phyloP scores from a whole-genome alignment of 306 rosid species.

The Lablab purpureus region DNA sequence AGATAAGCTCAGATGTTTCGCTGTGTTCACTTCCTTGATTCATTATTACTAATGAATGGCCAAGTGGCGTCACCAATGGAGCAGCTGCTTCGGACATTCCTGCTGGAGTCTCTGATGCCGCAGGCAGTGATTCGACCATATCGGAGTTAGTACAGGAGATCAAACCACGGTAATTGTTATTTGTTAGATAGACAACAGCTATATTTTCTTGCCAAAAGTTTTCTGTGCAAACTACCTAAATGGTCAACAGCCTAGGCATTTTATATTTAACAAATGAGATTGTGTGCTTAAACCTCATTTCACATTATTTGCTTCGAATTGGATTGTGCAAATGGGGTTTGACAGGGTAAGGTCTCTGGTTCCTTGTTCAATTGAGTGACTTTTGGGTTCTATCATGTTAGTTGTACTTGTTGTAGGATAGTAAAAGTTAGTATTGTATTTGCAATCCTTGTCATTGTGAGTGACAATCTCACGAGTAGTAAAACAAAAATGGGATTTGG shows the following conservation, averaged over 20 bases:
- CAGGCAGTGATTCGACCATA: constrained; percentile 67
- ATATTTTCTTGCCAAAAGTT: constrained; percentile 24
- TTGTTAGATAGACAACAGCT: constrained; percentile 28
- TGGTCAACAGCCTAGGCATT: constrained; percentile 4
- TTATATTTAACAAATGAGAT: constrained; percentile 3
- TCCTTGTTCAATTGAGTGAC: constrained; percentile 17
- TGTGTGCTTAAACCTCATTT: constrained; percentile 24
- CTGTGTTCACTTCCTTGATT: constrained; percentile 64
- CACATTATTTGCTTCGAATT: constrained; percentile 1
- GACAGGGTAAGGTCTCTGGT: constrained; percentile 14
- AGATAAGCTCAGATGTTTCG: neutral
- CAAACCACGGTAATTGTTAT: constrained; percentile 88
- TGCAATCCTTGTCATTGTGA: constrained; percentile 19
- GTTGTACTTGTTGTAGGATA: neutral
- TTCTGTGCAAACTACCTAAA: neutral
- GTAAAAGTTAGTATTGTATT: constrained; percentile 9
- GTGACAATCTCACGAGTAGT: constrained; percentile 21
- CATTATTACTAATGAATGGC: constrained; percentile 88
- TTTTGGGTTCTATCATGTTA: constrained; percentile 24
- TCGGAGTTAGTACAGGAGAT: constrained; percentile 89
- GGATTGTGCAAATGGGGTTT: constrained; percentile 18
- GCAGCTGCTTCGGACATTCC: constrained; percentile 68
- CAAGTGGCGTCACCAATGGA: constrained; percentile 71
- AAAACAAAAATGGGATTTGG: constrained; percentile 32
- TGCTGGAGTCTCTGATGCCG: constrained; percentile 65